A percentile compares a stretch with the other conserved stretches of the same genome.
phyloP scores from a whole-genome alignment of 2,329 filamentous ascomycete genomes.

The Paecilomyces dactylethromorphus region DNA sequence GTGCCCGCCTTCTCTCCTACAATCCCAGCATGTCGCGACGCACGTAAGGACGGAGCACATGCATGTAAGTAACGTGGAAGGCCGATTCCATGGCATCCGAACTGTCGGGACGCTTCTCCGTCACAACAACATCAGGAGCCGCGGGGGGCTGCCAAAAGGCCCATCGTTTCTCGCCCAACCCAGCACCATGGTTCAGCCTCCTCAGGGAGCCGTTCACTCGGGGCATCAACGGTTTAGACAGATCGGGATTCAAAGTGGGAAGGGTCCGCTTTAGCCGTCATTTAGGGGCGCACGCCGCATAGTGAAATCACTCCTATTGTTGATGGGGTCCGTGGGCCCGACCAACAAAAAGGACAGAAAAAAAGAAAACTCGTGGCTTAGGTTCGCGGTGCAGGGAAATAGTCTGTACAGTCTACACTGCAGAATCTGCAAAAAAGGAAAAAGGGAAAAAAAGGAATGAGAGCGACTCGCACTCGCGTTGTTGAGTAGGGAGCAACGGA shows the following conservation, averaged over 20 bases:
- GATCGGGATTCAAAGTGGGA: background rate
- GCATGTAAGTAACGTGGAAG: constrained; percentile 8
- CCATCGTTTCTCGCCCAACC: constrained; percentile 3
- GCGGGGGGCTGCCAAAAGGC: background rate
- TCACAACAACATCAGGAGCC: constrained; percentile 1
- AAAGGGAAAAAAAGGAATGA: background rate
- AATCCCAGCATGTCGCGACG: constrained; percentile 6
- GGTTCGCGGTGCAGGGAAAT: background rate
- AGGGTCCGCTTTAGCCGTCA: background rate
- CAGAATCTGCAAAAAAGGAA: background rate
- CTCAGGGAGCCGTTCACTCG: background rate
- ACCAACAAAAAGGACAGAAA: background rate
- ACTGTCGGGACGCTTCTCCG: constrained; percentile 10
- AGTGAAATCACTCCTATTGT: background rate
- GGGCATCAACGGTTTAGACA: background rate
- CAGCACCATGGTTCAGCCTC: constrained; percentile 9
- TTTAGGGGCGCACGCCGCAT: background rate
- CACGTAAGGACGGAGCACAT: constrained; percentile 8
- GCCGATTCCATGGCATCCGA: constrained; percentile 8
- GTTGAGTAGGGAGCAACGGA: background rate
- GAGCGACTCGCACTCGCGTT: background rate
- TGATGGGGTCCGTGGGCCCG: background rate
- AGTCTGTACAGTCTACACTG: background rate
- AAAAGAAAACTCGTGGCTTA: background rate
- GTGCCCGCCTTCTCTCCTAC: constrained; percentile 8